Base-by-base conservation (phyloP, 1,139 yeast genomes). In the Suhomyces yuchorum region DNA sequence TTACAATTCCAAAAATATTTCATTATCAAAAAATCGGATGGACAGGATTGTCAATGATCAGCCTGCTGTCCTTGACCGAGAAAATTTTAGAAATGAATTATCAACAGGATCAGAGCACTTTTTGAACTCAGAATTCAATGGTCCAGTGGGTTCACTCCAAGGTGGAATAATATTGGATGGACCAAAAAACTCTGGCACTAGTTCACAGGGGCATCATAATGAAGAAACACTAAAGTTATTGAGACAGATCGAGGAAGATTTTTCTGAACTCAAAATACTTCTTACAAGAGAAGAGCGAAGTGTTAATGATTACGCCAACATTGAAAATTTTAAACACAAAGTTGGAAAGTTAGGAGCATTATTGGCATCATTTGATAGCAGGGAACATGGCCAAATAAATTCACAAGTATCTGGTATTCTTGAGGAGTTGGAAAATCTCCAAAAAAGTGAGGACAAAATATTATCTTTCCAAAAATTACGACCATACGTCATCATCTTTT, bases 401-500 rank as follows among this genome's bases (percentile, higher is more conserved):
- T 26, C 35, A 26, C 14, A 23, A 17, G 28, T 17, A 12, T 35
- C 51, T 9, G 39, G 36, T 23, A 41, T 48, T 42, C 42, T 46
- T 39, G 46, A 42, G 51, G 47, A 44, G 48, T 23, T 51, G 50
- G 47, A 44, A 37, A 41, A 42, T 22, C 51, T 50, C 28, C 47
- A 49, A 35, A 37, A 32, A 8, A 33, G 35, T 6, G 43, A 43
- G 12, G 12, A 12, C 8, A 23, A 20, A 9, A 22, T 15, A 11
- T 22, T 12, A 8, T n/a, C 19, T n/a, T 14, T 36, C 15, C 6
- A 19, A 7, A 15, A 18, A 3, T 12, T 14, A 8, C 18, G 19
- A 7, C 19, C 18, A 8, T 23, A 9, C n/a, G 8, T 14, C 19
- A 11, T 23, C 23, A 14, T 23, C 4, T 20, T 37, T 20, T 23